Evolutionary conservation across 2,329 filamentous ascomycete genomes (phyloP).

Genomic region (Diaporthe capsici): DNA sequence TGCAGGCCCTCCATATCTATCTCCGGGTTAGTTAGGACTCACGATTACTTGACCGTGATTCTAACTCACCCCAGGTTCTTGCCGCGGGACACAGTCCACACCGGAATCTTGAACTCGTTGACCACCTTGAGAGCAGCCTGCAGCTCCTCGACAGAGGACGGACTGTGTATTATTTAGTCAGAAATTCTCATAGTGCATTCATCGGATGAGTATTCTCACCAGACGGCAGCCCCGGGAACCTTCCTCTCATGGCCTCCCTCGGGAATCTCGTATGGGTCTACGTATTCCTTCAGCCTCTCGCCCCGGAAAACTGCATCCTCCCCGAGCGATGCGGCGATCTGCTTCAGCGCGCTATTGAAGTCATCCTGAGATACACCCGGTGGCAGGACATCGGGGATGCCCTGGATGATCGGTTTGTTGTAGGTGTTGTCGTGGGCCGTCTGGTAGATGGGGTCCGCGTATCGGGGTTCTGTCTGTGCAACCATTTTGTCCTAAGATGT

Average conservation of each 20-base stretch:
- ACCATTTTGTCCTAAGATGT: conserved; percentile 13
- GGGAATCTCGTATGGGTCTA: conserved; percentile 62
- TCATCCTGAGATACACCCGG: conserved; percentile 54
- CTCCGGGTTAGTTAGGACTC: neutral
- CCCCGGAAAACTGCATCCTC: conserved; percentile 55
- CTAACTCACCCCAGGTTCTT: conserved; percentile 59
- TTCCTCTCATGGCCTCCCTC: conserved; percentile 55
- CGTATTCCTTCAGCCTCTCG: conserved; percentile 58
- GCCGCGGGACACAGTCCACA: conserved; percentile 53
- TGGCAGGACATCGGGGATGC: conserved; percentile 55
- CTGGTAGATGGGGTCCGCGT: conserved; percentile 58
- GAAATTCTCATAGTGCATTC: neutral
- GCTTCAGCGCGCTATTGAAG: conserved; percentile 54
- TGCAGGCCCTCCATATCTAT: conserved; percentile 63
- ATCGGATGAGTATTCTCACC: conserved; percentile 45
- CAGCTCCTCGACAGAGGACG: conserved; percentile 50
- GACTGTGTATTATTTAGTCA: conserved; percentile 45
- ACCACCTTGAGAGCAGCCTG: conserved; percentile 52
- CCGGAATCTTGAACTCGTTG: conserved; percentile 51
- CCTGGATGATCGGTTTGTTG: conserved; percentile 54
- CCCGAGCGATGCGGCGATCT: conserved; percentile 53
- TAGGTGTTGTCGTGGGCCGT: conserved; percentile 57
- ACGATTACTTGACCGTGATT: too few relatives aligned
- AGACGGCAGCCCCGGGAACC: conserved; percentile 59
- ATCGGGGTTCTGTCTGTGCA: conserved; percentile 43